Evolutionary conservation across 768 basidiomycete species (phyloP), one percentile per base, ranked within the genome.

Genomic region (Xerocomellus chrysenteron): DNA sequence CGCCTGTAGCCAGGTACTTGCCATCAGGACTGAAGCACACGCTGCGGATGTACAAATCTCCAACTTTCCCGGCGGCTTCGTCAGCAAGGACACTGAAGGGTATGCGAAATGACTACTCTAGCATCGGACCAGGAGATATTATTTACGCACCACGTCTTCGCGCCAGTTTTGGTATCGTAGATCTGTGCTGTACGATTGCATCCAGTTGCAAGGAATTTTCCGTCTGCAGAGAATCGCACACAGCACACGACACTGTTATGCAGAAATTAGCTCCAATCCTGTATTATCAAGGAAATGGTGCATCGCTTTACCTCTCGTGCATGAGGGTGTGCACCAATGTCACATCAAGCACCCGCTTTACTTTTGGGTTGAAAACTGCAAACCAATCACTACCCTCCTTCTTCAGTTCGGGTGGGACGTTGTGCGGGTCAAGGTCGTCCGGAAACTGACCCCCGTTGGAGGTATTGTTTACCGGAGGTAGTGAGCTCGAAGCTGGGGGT

Each of bases 181-280:
- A 98, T 94, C 72, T 97, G 94, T 19, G 94, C 93, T 0, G 93
- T 92, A 41, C 92, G 82, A 74, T 98, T 98, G 75, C 95, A 98
- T 13, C 96, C 96, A 5, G 96, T 98, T 32, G 96, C 96, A 33
- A 98, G 82, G 58, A 80, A 86, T 71, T 91, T 93, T 28, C 95
- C 93, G 72, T 98, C 94, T 14, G 92, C 90, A 50, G 93, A 96
- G 75, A 97, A 96, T 56, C 90, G 83, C 28, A 97, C 94, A 66
- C 94, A 97, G 65, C 95, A 92, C 10, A 90, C 88, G 24, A 90
- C 88, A 56, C 88, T 88, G 60, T 56, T 24, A 14, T 32, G 47
- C 26, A 43, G 12, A 28, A 44, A 45, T 71, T 11, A 69, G 60
- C 8, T 41, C 46, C 5, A 12, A 36, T 47, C 17, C 5, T 33